Evolutionary conservation across 148 eudicot genomes (phyloP).

Genomic region (Fagopyrum homotropicum): DNA sequence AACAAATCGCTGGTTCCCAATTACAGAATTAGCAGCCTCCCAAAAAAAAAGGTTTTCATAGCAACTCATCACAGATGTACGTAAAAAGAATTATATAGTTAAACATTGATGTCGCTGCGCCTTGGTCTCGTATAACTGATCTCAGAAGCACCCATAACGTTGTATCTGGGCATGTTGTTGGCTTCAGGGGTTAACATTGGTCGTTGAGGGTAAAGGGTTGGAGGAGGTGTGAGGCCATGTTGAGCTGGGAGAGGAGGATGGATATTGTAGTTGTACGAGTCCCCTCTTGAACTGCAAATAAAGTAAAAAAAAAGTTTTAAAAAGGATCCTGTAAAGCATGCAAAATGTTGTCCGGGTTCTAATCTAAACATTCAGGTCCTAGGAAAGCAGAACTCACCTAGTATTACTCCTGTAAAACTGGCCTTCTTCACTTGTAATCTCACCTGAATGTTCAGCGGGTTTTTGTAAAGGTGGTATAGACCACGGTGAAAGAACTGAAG

Average conservation of each 20-base stretch:
- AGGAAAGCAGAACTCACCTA: constrained; percentile 30
- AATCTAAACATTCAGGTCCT: neutral
- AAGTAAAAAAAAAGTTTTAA: neutral
- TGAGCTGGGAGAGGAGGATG: constrained; percentile 90
- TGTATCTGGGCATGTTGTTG: constrained; percentile 49
- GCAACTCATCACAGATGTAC: neutral
- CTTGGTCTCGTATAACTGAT: constrained; percentile 45
- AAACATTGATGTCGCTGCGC: constrained; percentile 79
- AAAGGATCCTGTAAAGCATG: neutral
- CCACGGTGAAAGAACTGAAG: constrained; percentile 44
- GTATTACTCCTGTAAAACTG: constrained; percentile 36
- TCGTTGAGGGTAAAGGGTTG: constrained; percentile 85
- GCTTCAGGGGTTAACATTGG: constrained; percentile 70
- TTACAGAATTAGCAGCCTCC: neutral
- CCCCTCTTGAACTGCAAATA: constrained; percentile 40
- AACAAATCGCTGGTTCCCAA: neutral
- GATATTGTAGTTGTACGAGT: constrained; percentile 51
- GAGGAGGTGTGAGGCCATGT: constrained; percentile 76
- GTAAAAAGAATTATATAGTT: constrained; percentile 5
- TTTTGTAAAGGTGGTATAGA: constrained; percentile 34
- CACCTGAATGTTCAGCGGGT: constrained; percentile 34
- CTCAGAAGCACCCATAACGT: constrained; percentile 35
- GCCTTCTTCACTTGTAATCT: constrained; percentile 56
- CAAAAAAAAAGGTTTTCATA: neutral
- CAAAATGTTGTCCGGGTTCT: neutral